These are phyloP conservation scores for Seiridium unicorne DNA, from an alignment of 2,329 filamentous ascomycete species.

Conservation along the genomic window DNA sequence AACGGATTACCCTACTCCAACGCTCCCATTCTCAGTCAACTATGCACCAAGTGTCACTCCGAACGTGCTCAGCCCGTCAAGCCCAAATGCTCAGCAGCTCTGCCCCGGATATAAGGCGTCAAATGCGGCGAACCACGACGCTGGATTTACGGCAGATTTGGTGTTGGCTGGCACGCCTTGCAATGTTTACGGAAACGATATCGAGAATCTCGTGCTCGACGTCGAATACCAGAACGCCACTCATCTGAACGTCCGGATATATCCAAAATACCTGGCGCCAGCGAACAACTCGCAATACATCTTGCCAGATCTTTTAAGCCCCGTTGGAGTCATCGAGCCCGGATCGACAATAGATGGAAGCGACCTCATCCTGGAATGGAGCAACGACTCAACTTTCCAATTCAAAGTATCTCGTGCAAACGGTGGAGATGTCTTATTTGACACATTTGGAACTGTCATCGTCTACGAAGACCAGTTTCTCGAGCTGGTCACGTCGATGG, in stretches of 20 bases:
- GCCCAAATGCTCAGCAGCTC: conserved; percentile 59
- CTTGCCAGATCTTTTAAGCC: conserved; percentile 62
- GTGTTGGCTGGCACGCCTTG: conserved; percentile 68
- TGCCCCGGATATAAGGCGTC: conserved; percentile 70
- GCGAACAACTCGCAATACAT: conserved; percentile 67
- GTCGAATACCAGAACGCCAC: conserved; percentile 67
- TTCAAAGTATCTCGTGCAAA: conserved; percentile 61
- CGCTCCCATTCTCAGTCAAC: background rate
- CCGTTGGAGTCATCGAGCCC: conserved; percentile 47
- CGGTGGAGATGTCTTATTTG: conserved; percentile 66
- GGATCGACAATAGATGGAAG: conserved; percentile 44
- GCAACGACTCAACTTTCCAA: conserved; percentile 60
- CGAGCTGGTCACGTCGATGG: conserved; percentile 66
- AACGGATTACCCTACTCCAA: background rate
- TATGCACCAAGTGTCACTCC: conserved; percentile 42
- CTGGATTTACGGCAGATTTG: conserved; percentile 67
- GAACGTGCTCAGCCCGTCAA: conserved; percentile 63
- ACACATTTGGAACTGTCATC: conserved; percentile 62
- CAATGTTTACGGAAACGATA: conserved; percentile 76
- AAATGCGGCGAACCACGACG: conserved; percentile 50
- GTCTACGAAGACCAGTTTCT: conserved; percentile 79
- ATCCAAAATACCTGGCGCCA: conserved; percentile 60
- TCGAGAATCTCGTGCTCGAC: conserved; percentile 63
- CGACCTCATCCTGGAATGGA: conserved; percentile 54
- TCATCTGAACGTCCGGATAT: conserved; percentile 69